Evolutionary conservation across 768 basidiomycete genomes (phyloP), one percentile per base, ranked within the genome.

Genomic region (Suillus cothurnatus): DNA sequence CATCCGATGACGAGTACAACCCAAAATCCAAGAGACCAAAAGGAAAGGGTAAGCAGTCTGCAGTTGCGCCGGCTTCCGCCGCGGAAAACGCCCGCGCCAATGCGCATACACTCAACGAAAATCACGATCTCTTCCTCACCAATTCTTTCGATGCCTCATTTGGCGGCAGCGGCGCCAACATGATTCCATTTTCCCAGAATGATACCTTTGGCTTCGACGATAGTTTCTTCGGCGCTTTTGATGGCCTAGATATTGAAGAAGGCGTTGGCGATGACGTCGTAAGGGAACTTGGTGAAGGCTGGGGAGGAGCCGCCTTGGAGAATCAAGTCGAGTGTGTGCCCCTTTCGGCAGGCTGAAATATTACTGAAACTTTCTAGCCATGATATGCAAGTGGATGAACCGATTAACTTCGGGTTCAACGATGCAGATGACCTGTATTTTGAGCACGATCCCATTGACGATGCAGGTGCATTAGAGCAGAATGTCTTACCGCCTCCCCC

Each of bases 211-310:
- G 72, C 23, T 82, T 86, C 41, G 81, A 84, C 38, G 87, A 88
- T 66, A 82, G 85, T 49, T 80, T 85, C 45, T 82, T 89, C 61
- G 77, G 71, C 2, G 75, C 80, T 11, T 81, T 83, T 23, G 90
- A 86, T 62, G 87, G 80, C 26, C 70, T 88, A 28, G 90, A 86
- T 66, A 71, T 88, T 21, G 84, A 77, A n/a, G 84, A 81, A 8
- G 87, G 83, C 26, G 75, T 93, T 21, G 90, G 88, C 4, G 91
- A 92, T 55, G 92, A 93, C 69, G 78, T 94, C 32, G 90, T 89
- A 9, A 82, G 81, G 66, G 92, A 94, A 69, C 80, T 94, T 3
- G 92, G 91, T 36, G 86, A 87, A 70, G 87, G 82, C 28, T 93
- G 92, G 91, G 86, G 82, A 23, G 79, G 78, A 53, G 76, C 77